Base-by-base conservation (phyloP, 1,284 basidiomycete species). In the Ceratobasidium sp. region DNA sequence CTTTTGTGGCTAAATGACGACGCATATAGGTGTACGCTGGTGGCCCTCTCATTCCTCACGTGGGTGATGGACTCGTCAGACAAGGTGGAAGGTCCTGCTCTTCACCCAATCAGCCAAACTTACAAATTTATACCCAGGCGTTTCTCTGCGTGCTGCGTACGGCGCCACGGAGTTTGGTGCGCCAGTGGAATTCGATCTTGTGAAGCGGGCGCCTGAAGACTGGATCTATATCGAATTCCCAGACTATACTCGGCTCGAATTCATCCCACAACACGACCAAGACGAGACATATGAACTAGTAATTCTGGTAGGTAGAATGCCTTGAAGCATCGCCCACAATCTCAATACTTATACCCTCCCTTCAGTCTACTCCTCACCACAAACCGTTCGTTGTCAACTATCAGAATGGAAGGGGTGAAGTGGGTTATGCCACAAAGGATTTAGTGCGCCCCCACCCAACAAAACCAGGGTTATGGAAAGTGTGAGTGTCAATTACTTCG, bases 351-450 rank as follows among this genome's bases (percentile, higher is more conserved):
- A 16, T 14, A 54, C 16, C 33, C 11, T 9, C 21, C 4, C 25
- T 33, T n/a, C n/a, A 67, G 64, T 56, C 41, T 19, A 67, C 64
- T 5, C 41, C 64, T 23, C n/a, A 30, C 16, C 64, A 71, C 50
- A 67, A 42, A 42, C 70, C 66, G 11, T 57, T 60, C 14, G 29
- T 66, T 19, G 56, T 69, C 21, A 71, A 71, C 53, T 50, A 47
- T 54, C 39, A 57, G 2, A 30, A 33, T n/a, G 46, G 66, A 33
- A 50, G 23, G 21, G 64, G 66, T 3, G 29, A 64, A 39, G 33
- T 46, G 16, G 70, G 62, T 21, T 69, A 69, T 47, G 27, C 69
- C n/a, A 72, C 70, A 21, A 71, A 66, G 19, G 70, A 69, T 47
- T 30, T 72, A 9, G 47, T 72, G 8, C 16, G 69, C 1, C 50